Percentiles rank a stretch among this genome's conserved stretches.
Conservation (phyloP, 2,329 filamentous ascomycete species). For the Sclerotinia spermophila region DNA sequence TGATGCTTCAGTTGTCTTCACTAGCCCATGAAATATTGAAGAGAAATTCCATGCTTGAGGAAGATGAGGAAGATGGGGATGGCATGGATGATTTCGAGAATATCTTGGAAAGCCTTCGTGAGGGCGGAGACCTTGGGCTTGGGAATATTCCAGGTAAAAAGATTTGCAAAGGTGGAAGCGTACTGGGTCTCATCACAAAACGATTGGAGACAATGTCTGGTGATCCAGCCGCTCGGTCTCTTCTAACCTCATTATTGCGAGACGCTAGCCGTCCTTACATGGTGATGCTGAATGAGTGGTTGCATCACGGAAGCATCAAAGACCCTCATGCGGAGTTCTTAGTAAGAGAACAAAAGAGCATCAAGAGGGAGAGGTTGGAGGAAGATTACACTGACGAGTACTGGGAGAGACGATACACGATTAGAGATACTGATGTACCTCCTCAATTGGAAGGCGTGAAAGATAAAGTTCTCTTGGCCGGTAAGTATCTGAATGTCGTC, state of each 20-base stretch:
- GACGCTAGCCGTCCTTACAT: constrained; percentile 94
- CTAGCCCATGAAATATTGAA: constrained; percentile 84
- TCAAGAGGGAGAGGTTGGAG: constrained; percentile 83
- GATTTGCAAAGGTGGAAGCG: constrained; percentile 93
- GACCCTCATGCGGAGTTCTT: constrained; percentile 93
- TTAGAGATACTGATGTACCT: constrained; percentile 85
- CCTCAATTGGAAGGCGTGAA: constrained; percentile 88
- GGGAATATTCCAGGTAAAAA: constrained; percentile 82
- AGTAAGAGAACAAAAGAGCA: constrained; percentile 93
- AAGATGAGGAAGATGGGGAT: constrained; percentile 62
- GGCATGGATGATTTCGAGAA: constrained; percentile 79
- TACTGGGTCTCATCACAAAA: constrained; percentile 82
- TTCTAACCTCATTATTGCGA: constrained; percentile 77
- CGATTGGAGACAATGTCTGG: constrained; percentile 87
- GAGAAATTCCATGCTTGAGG: constrained; percentile 82
- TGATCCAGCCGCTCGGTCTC: constrained; percentile 78
- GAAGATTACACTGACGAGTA: constrained; percentile 99
- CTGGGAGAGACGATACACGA: constrained; percentile 96
- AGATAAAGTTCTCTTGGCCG: constrained; percentile 90
- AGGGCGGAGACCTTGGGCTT: constrained; percentile 77
- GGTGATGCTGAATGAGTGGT: constrained; percentile 97
- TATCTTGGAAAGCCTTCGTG: constrained; percentile 82
- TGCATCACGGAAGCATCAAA: constrained; percentile 92
- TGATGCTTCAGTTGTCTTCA: constrained; percentile 85
- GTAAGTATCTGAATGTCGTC: constrained; percentile 97